Evolutionary conservation across 148 eudicot species (phyloP).

Genomic region (Linanthus parryae): DNA sequence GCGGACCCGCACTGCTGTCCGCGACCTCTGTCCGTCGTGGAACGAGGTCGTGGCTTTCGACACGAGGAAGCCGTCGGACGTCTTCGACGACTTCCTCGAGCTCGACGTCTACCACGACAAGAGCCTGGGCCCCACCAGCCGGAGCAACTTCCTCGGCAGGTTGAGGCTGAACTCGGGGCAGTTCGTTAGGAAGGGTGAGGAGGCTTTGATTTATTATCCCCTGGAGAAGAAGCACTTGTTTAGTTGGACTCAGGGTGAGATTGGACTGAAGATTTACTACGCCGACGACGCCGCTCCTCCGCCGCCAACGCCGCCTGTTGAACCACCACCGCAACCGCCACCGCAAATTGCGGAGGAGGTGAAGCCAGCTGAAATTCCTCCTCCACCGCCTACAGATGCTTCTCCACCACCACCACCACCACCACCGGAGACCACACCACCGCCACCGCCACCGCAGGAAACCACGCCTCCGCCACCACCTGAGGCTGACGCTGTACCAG

Average conservation of each 20-base stretch:
- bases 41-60: conserved; percentile 70
- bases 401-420: conserved; percentile 6
- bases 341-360: not conserved
- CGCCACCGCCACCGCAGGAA: conserved; percentile 11
- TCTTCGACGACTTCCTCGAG: conserved; percentile 68
- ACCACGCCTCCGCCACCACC: conserved; percentile 13
- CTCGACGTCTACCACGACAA: conserved; percentile 68
- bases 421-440: not conserved
- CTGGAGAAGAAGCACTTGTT: conserved; percentile 58
- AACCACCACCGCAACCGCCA: conserved; percentile 13
- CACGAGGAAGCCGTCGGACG: conserved; percentile 41
- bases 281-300: conserved; percentile 36
- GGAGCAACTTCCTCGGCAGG: conserved; percentile 69
- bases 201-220: conserved; percentile 75
- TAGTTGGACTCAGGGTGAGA: conserved; percentile 74
- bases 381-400: conserved; percentile 15
- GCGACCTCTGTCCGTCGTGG: conserved; percentile 73
- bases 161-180: conserved; percentile 47
- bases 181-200: conserved; percentile 79
- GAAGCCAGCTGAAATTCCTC: not conserved
- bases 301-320: conserved; percentile 15
- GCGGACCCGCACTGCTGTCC: conserved; percentile 43
- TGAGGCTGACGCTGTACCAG: too few relatives aligned
- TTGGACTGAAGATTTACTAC: conserved; percentile 76
- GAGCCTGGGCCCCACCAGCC: conserved; percentile 58